Percentiles rank a stretch among this genome's conserved stretches.
These are phyloP conservation scores for Bruguiera sexangula DNA, from an alignment of 345 rosid genomes.

Conservation along the genomic window DNA sequence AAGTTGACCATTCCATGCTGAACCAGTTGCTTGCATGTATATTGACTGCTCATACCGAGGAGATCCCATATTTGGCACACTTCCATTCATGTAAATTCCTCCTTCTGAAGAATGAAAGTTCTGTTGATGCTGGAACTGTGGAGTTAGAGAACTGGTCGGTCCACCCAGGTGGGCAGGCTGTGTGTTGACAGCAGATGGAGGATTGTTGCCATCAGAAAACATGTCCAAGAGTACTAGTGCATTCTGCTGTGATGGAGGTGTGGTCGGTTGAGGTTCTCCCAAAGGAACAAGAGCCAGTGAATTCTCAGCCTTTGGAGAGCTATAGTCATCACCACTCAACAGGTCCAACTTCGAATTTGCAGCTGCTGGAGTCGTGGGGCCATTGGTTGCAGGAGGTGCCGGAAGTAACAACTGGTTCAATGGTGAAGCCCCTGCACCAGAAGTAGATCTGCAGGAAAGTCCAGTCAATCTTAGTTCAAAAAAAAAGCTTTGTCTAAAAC, in stretches of 20 bases:
- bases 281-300: constrained; percentile 85
- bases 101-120: constrained; percentile 50
- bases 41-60: constrained; percentile 61
- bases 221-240: constrained; percentile 86
- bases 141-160: constrained; percentile 43
- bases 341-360: constrained; percentile 76
- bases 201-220: constrained; percentile 56
- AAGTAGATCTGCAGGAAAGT: constrained; percentile 48
- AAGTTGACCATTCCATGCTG: constrained; percentile 74
- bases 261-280: constrained; percentile 54
- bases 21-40: constrained; percentile 49
- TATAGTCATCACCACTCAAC: constrained; percentile 86
- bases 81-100: constrained; percentile 67
- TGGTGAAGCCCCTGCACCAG: constrained; percentile 45
- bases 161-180: constrained; percentile 47
- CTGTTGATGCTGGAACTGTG: constrained; percentile 67
- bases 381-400: constrained; percentile 73
- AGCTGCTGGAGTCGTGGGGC: constrained; percentile 43
- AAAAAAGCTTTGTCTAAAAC: constrained; percentile 2
- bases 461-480: constrained; percentile 9
- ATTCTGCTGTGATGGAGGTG: constrained; percentile 70
- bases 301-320: constrained; percentile 55
- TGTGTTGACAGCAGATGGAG: constrained; percentile 46
- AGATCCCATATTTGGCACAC: constrained; percentile 46
- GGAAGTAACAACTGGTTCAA: constrained; percentile 74